phyloP scores from a whole-genome alignment of 1,139 yeast species.

The Chernovozyma aurita region DNA sequence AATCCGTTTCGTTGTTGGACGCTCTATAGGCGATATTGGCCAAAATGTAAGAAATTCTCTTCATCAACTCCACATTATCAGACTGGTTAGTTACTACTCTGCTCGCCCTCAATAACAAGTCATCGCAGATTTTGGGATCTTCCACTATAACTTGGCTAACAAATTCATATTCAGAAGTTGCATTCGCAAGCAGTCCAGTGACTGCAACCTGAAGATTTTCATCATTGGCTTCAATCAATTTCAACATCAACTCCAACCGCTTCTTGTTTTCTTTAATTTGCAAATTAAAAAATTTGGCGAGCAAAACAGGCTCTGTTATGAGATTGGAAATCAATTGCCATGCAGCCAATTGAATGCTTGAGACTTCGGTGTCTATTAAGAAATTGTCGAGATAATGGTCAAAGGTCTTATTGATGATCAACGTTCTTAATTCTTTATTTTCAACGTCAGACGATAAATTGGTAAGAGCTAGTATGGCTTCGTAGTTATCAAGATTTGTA shows the following conservation, averaged over 20 bases:
- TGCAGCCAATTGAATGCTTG: constrained; percentile 37
- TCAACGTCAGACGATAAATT: constrained; percentile 35
- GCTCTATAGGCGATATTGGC: constrained; percentile 27
- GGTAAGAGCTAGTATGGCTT: constrained; percentile 44
- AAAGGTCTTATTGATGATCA: constrained; percentile 31
- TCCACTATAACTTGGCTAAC: constrained; percentile 31
- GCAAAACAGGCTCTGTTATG: constrained; percentile 38
- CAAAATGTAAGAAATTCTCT: constrained; percentile 33
- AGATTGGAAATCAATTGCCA: constrained; percentile 49
- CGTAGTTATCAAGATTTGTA: constrained; percentile 37
- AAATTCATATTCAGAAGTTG: constrained; percentile 43
- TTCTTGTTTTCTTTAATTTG: constrained; percentile 22
- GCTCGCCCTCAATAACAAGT: constrained; percentile 19
- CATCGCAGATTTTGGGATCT: constrained; percentile 18
- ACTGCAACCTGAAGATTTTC: constrained; percentile 35
- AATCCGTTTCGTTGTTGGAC: constrained; percentile 9
- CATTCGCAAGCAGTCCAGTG: constrained; percentile 47
- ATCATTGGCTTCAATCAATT: constrained; percentile 36
- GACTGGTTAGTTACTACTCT: constrained; percentile 27
- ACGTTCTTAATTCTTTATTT: constrained; percentile 23
- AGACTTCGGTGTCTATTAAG: constrained; percentile 33
- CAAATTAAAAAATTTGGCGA: constrained; percentile 48
- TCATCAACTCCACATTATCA: constrained; percentile 25
- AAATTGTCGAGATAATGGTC: constrained; percentile 31
- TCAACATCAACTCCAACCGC: constrained; percentile 35